Percentiles rank a stretch among this genome's conserved stretches.
phyloP scores from a whole-genome alignment of 2,329 filamentous ascomycete genomes.

The Fusarium newnesense region DNA sequence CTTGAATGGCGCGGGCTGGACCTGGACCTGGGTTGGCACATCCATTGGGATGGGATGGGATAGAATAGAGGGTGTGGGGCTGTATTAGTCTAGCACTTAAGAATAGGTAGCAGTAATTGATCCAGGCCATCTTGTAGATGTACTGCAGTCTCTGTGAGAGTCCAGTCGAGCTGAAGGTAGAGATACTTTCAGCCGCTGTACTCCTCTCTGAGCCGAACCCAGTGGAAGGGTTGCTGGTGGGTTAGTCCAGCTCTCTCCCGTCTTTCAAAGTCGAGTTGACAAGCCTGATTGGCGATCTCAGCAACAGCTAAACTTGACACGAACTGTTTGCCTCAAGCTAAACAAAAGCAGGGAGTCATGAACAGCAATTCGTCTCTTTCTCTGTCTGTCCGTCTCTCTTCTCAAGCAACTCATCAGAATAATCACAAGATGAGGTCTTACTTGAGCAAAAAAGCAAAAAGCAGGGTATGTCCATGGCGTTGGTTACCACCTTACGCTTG shows the following conservation, averaged over 20 bases:
- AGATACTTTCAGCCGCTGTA: conserved; percentile 3
- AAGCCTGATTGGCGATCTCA: conserved; percentile 23
- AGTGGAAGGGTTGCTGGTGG: conserved; percentile 24
- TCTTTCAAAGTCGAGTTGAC: background rate
- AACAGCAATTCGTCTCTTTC: background rate
- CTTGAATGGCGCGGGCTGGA: conserved; percentile 9
- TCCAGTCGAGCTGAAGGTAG: background rate
- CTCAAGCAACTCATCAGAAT: background rate
- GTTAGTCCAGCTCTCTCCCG: conserved; percentile 23
- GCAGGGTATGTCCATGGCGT: conserved; percentile 21
- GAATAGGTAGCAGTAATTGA: conserved; percentile 25
- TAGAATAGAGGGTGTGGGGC: conserved; percentile 24
- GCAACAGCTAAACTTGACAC: conserved; percentile 17
- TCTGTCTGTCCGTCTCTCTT: background rate
- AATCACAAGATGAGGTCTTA: background rate
- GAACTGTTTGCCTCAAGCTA: conserved; percentile 32
- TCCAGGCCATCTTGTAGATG: conserved; percentile 8
- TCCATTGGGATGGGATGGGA: background rate
- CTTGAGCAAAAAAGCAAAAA: background rate
- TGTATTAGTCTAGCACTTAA: conserved; percentile 21
- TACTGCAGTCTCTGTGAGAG: background rate
- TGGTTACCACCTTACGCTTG: background rate
- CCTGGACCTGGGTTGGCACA: conserved; percentile 22
- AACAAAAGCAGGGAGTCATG: conserved; percentile 18
- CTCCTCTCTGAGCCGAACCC: conserved; percentile 4